Evolutionary conservation across 176 grass and related monocot species (phyloP).

Genomic region (Poa annua): DNA sequence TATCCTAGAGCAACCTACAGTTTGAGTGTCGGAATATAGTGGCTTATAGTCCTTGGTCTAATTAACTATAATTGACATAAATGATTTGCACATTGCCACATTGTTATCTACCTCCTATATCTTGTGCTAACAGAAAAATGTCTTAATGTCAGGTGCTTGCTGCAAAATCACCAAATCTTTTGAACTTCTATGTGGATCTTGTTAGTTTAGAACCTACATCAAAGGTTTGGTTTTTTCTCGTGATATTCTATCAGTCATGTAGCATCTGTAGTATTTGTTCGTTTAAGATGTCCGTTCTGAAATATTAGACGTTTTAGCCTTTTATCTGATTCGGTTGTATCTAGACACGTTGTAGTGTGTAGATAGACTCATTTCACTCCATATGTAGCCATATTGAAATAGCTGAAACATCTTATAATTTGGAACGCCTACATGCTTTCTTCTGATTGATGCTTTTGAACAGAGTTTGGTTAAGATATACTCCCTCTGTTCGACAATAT

Average conservation of each 20-base stretch:
- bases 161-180: slow-evolving; percentile 69
- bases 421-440: too few species aligned
- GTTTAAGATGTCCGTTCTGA: neutral
- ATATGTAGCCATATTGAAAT: too few species aligned
- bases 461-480: too few species aligned
- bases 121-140: slow-evolving; percentile 10
- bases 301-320: too few species aligned
- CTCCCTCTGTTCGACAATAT: too few species aligned
- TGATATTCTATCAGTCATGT: slow-evolving; percentile 17
- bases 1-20: slow-evolving; percentile 6
- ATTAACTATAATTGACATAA: slow-evolving; percentile 28
- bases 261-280: slow-evolving; percentile 41
- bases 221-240: slow-evolving; percentile 68
- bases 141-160: slow-evolving; percentile 75
- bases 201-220: slow-evolving; percentile 89
- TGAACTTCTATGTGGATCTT: slow-evolving; percentile 91
- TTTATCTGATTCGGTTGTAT: too few species aligned
- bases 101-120: slow-evolving; percentile 13
- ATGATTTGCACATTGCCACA: slow-evolving; percentile 26
- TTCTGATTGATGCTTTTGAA: too few species aligned
- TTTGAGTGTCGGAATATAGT: slow-evolving; percentile 10
- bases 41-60: slow-evolving; percentile 6
- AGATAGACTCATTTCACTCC: too few species aligned
- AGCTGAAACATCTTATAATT: too few species aligned
- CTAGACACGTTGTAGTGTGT: too few species aligned